Conservation (phyloP, 345 rosid species). For the Durio zibethinus region DNA sequence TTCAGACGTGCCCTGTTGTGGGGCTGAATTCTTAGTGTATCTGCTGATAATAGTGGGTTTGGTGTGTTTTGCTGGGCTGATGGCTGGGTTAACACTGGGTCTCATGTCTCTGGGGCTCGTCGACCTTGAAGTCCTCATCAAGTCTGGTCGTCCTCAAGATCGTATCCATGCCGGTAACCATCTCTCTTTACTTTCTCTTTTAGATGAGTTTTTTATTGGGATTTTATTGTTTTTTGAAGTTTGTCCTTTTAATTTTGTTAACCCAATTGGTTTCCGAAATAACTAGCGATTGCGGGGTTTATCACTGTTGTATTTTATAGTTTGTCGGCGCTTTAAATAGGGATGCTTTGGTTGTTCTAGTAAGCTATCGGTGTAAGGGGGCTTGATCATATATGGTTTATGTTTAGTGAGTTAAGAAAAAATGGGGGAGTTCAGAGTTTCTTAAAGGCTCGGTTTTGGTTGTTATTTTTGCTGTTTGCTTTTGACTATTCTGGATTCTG, state of each 20-base stretch:
- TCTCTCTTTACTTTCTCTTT: not conserved
- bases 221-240: not conserved
- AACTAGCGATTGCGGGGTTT: not conserved
- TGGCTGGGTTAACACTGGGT: conserved; percentile 95
- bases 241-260: not conserved
- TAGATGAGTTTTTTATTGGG: not conserved
- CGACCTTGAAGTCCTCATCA: conserved; percentile 94
- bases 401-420: not conserved
- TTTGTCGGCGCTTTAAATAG: not conserved
- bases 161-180: conserved; percentile 67
- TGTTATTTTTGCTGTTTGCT: not conserved
- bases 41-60: conserved; percentile 50
- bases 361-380: not conserved
- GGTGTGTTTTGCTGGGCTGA: conserved; percentile 76
- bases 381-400: not conserved
- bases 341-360: not conserved
- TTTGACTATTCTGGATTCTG: not conserved
- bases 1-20: conserved; percentile 40
- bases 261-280: not conserved
- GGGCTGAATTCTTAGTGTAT: conserved; percentile 41
- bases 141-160: conserved; percentile 86
- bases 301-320: not conserved
- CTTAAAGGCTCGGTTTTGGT: not conserved
- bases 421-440: not conserved
- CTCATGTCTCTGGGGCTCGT: conserved; percentile 95